phyloP scores from a whole-genome alignment of 2,329 filamentous ascomycete species.

The Hypoxylon sp. region DNA sequence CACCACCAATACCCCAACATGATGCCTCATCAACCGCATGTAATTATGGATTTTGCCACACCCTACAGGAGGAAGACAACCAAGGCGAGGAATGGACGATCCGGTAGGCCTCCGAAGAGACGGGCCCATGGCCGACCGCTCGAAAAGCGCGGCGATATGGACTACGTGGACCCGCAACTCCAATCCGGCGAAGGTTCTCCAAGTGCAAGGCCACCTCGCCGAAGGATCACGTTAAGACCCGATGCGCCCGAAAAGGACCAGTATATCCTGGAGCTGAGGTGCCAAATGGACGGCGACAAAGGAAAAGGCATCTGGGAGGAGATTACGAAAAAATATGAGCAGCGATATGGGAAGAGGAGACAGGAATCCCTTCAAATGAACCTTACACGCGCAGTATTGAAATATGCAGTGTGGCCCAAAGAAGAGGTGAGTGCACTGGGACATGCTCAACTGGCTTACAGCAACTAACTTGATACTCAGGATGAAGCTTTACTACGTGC shows the following conservation, averaged over 20 bases:
- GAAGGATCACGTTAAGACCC: conserved; percentile 51
- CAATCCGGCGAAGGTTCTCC: conserved; percentile 42
- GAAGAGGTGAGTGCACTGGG: conserved; percentile 56
- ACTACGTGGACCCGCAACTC: conserved; percentile 24
- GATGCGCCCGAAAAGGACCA: conserved; percentile 58
- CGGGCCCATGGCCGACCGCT: conserved; percentile 25
- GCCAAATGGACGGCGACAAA: conserved; percentile 55
- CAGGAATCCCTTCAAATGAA: conserved; percentile 66
- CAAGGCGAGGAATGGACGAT: conserved; percentile 34
- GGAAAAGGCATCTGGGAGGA: conserved; percentile 68
- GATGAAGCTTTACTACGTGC: conserved; percentile 52
- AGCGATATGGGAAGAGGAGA: conserved; percentile 46
- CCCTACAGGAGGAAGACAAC: conserved; percentile 33
- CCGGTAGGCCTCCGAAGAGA: conserved; percentile 35
- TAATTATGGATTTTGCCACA: conserved; percentile 31
- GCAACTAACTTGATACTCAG: conserved; percentile 45
- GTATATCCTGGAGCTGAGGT: conserved; percentile 60
- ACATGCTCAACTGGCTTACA: not conserved
- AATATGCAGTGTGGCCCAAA: conserved; percentile 58
- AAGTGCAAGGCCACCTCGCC: conserved; percentile 48
- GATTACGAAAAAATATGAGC: conserved; percentile 57
- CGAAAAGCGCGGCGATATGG: conserved; percentile 16
- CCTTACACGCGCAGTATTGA: conserved; percentile 59
- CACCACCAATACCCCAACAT: conserved; percentile 30
- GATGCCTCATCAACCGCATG: conserved; percentile 23